Percentiles rank a stretch among this genome's conserved stretches.
phyloP scores from a whole-genome alignment of 805 yeast genomes.

The Lachancea sp. region DNA sequence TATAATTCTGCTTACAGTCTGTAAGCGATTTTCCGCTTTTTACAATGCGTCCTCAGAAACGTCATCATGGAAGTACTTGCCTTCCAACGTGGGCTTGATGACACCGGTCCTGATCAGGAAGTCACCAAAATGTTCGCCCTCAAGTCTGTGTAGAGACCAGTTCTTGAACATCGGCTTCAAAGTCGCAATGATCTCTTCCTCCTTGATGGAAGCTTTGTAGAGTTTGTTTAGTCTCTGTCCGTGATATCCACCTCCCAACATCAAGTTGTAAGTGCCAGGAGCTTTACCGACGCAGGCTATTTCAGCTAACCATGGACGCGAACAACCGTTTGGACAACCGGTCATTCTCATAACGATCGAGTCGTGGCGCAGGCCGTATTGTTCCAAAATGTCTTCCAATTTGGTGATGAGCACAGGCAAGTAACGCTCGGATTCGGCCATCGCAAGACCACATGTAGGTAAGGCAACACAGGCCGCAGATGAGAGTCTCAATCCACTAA shows the following conservation, averaged over 20 bases:
- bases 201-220: slow-evolving; percentile 80
- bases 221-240: slow-evolving; percentile 91
- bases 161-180: slow-evolving; percentile 84
- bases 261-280: slow-evolving; percentile 81
- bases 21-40: too few species aligned
- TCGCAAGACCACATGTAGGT: slow-evolving; percentile 98
- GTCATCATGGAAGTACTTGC: slow-evolving; percentile 91
- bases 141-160: slow-evolving; percentile 88
- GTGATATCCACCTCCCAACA: slow-evolving; percentile 94
- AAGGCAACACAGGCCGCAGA: slow-evolving; percentile 97
- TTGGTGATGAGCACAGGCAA: slow-evolving; percentile 77
- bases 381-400: slow-evolving; percentile 82
- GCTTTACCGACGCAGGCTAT: slow-evolving; percentile 95
- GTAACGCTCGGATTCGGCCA: slow-evolving; percentile 94
- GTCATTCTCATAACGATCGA: slow-evolving; percentile 97
- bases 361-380: slow-evolving; percentile 88
- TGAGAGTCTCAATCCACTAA: slow-evolving; percentile 78
- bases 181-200: slow-evolving; percentile 73
- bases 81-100: slow-evolving; percentile 82
- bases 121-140: slow-evolving; percentile 94
- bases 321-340: slow-evolving; percentile 98
- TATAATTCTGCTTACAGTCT: too few species aligned
- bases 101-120: slow-evolving; percentile 82
- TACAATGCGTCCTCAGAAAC: slow-evolving; percentile 65
- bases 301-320: slow-evolving; percentile 97